These are phyloP conservation scores for Penicillium robsamsonii DNA, from an alignment of 495 filamentous ascomycete species.

Conservation along the genomic window DNA sequence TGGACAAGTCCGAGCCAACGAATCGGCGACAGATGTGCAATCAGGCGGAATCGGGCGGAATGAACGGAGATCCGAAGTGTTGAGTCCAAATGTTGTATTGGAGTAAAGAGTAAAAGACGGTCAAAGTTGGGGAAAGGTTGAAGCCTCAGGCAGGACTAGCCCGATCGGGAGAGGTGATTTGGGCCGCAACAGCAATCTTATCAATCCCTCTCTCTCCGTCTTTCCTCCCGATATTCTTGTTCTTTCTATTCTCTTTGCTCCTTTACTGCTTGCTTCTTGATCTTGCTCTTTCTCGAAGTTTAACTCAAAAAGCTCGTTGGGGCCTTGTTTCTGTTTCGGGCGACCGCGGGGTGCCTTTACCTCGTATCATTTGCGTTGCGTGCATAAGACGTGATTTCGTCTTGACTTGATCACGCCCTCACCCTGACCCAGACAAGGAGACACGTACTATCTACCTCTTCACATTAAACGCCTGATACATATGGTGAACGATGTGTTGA, in stretches of 20 bases:
- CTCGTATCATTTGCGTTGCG: neutral
- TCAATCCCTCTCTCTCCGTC: conserved; percentile 7
- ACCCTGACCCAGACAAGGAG: neutral
- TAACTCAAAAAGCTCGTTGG: neutral
- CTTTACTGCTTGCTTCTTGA: neutral
- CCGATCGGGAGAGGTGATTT: conserved; percentile 25
- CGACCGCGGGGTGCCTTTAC: conserved; percentile 1
- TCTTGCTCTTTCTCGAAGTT: neutral
- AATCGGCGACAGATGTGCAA: neutral
- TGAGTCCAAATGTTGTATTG: conserved; percentile 7
- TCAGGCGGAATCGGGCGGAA: neutral
- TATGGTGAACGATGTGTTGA: conserved; percentile 10
- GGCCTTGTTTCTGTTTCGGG: neutral
- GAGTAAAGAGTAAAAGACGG: conserved; percentile 9
- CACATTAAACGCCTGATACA: neutral
- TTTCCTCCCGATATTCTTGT: neutral
- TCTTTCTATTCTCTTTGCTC: neutral
- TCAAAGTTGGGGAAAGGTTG: conserved; percentile 2
- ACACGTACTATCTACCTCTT: neutral
- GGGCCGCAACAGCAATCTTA: conserved; percentile 27
- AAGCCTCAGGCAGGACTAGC: conserved; percentile 26
- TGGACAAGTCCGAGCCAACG: neutral
- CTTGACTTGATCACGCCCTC: conserved; percentile 10
- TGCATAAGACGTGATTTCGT: neutral
- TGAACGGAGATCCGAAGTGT: conserved; percentile 3